phyloP scores from a whole-genome alignment of 345 rosid genomes.

The Bretschneidera sinensis region DNA sequence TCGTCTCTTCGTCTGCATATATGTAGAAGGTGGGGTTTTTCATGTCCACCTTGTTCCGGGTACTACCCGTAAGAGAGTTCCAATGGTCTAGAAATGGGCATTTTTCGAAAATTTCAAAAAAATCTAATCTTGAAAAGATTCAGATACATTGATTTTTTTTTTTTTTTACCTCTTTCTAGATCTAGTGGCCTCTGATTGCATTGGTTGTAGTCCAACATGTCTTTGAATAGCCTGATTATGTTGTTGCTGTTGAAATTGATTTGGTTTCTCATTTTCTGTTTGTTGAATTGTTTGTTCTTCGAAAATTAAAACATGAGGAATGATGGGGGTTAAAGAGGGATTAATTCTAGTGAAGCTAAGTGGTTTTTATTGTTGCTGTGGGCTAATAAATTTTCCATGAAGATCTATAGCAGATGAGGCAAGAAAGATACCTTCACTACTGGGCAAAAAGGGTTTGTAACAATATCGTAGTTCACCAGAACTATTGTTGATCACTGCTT shows the following conservation, averaged over 20 bases:
- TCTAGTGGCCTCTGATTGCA: slow-evolving; percentile 32
- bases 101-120: not conserved
- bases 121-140: too few species aligned
- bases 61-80: slow-evolving; percentile 88
- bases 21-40: too few species aligned
- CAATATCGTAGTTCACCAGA: slow-evolving; percentile 52
- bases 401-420: slow-evolving; percentile 22
- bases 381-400: slow-evolving; percentile 16
- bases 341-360: slow-evolving; percentile 19
- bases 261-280: slow-evolving; percentile 13
- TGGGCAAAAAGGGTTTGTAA: slow-evolving; percentile 46
- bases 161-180: slow-evolving; percentile 58
- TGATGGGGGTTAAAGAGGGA: slow-evolving; percentile 14
- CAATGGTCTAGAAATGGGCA: slow-evolving; percentile 35
- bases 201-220: slow-evolving; percentile 6
- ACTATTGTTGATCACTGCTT: slow-evolving; percentile 7
- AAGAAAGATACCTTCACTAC: slow-evolving; percentile 7
- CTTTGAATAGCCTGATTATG: not conserved
- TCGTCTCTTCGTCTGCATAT: too few species aligned
- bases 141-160: not conserved
- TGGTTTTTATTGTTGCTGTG: slow-evolving; percentile 23
- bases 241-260: slow-evolving; percentile 9
- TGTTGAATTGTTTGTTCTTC: slow-evolving; percentile 22
- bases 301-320: slow-evolving; percentile 29
- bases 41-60: too few species aligned